phyloP scores from a whole-genome alignment of 495 filamentous ascomycete genomes.

The Penicillium ochrochloron region DNA sequence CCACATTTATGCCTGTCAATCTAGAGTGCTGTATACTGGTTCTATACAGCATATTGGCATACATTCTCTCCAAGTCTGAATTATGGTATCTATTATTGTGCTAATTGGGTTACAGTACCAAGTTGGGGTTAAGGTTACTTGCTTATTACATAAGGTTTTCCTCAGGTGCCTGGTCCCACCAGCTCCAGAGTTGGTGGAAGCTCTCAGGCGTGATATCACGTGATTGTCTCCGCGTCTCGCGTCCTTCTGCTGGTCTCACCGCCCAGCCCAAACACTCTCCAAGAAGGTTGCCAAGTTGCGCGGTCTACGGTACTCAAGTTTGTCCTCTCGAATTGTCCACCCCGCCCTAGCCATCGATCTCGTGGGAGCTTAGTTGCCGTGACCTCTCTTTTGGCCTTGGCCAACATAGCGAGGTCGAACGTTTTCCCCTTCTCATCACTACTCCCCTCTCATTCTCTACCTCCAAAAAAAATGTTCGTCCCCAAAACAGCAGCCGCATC shows the following conservation, averaged over 20 bases:
- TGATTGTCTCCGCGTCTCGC: background rate
- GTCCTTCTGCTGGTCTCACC: constrained; percentile 1
- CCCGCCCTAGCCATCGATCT: background rate
- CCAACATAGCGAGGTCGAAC: background rate
- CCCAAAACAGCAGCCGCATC: constrained; percentile 53
- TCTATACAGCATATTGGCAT: too few relatives aligned
- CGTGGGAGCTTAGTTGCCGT: background rate
- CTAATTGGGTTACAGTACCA: too few relatives aligned
- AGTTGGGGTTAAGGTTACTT: too few relatives aligned
- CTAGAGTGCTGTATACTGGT: too few relatives aligned
- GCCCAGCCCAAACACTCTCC: background rate
- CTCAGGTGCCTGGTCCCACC: too few relatives aligned
- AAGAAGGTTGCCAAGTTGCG: background rate
- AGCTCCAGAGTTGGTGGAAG: background rate
- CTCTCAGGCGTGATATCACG: background rate
- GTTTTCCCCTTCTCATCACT: too few relatives aligned
- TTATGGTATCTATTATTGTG: too few relatives aligned
- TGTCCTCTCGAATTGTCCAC: background rate
- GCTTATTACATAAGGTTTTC: too few relatives aligned
- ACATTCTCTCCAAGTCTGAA: too few relatives aligned
- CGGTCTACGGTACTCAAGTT: background rate
- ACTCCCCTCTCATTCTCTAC: background rate
- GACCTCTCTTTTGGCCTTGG: constrained; percentile 4
- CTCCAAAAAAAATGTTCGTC: constrained; percentile 61
- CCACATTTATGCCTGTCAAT: too few relatives aligned